Percentiles rank a stretch among this genome's conserved stretches.
phyloP scores from a whole-genome alignment of 2,329 filamentous ascomycete genomes.

The Diaporthe eres region DNA sequence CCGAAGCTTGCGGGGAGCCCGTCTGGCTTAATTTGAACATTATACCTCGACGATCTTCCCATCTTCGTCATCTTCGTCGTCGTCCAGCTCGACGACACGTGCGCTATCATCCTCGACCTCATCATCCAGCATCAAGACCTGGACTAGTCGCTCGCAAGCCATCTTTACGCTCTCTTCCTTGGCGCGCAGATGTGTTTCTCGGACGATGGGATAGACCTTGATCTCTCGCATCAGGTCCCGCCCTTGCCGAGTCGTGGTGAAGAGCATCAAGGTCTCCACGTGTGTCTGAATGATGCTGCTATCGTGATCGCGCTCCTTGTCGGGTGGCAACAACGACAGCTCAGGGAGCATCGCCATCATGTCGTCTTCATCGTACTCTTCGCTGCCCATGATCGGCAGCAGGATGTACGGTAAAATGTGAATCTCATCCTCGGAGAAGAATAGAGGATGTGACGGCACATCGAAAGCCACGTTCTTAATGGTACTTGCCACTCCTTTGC shows the following conservation, averaged over 20 bases:
- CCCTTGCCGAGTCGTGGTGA: slow-evolving; percentile 83
- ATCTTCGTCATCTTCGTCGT: slow-evolving; percentile 69
- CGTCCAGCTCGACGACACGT: slow-evolving; percentile 62
- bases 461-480: slow-evolving; percentile 97
- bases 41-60: slow-evolving; percentile 69
- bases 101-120: slow-evolving; percentile 57
- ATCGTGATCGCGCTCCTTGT: slow-evolving; percentile 89
- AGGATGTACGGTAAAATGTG: slow-evolving; percentile 91
- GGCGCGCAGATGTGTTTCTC: slow-evolving; percentile 86
- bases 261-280: slow-evolving; percentile 86
- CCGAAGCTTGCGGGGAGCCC: background rate
- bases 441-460: slow-evolving; percentile 76
- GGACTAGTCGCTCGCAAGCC: slow-evolving; percentile 89
- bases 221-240: slow-evolving; percentile 81
- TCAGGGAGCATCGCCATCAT: slow-evolving; percentile 89
- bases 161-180: slow-evolving; percentile 86
- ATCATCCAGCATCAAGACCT: slow-evolving; percentile 86
- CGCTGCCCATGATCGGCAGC: slow-evolving; percentile 87
- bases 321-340: slow-evolving; percentile 87
- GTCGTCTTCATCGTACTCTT: slow-evolving; percentile 91
- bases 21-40: background rate
- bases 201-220: slow-evolving; percentile 89
- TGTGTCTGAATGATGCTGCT: slow-evolving; percentile 85
- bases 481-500: slow-evolving; percentile 94
- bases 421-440: slow-evolving; percentile 79